Evolutionary conservation across 169 alveolate genomes (phyloP), one percentile per base, ranked within the genome.

Genomic region (Plasmodium knowlesi): DNA sequence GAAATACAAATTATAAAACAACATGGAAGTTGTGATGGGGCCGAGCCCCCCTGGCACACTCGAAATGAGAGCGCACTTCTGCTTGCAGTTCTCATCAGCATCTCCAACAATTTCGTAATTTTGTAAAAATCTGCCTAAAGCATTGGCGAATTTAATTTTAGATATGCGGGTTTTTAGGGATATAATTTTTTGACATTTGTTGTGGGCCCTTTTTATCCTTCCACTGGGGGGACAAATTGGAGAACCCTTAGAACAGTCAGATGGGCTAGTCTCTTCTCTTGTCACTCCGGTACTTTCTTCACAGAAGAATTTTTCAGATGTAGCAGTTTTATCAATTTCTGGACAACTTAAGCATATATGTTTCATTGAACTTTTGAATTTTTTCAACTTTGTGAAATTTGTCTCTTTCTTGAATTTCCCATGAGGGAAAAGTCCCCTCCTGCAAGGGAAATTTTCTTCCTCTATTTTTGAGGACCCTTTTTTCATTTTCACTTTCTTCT

Each of bases 31-130:
- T 28, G 93, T 85, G 50, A 85, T 85, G 32, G 83, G 93, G 1
- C 93, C 93, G 28, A 85, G 39, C 5, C 93, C 93, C 14, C 93
- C 93, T 4, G 93, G 93, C 16, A 85, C 93, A 53, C 86, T 54
- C 19, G 93, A 85, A 73, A 85, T 34, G 37, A 37, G 30, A 10
- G 73, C 12, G 41, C 86, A 74, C 28, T 41, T 85, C 19, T 73
- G 34, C 37, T 34, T 85, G 43, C 93, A 85, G 28, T 30, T 74
- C 43, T 57, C 12, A 85, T 85, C 82, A 1, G 54, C 93, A 67
- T 85, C 93, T 14, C 93, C 93, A 73, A 73, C 46, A 74, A 85
- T 85, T 73, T 74, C 85, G 80, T 85, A 85, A 28, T 74, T 53
- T 37, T 50, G 34, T 25, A 85, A 70, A 37, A 22, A 30, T 19